phyloP scores from a whole-genome alignment of 2,329 filamentous ascomycete species.

The Metarhizium rileyi region DNA sequence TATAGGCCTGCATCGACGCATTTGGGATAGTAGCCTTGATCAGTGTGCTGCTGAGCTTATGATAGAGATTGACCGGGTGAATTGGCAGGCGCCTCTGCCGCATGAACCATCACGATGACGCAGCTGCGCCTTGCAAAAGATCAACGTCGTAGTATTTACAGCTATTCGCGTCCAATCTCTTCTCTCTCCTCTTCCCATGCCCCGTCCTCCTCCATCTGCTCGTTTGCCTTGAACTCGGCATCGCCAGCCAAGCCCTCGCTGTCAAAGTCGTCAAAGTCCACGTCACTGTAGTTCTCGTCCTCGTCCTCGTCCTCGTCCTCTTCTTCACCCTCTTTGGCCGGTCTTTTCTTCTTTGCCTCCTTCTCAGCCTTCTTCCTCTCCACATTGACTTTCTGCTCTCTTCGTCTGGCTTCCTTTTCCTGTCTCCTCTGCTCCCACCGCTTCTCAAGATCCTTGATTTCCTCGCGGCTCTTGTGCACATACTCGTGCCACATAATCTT shows the following conservation, averaged over 20 bases:
- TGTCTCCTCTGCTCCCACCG: constrained; percentile 68
- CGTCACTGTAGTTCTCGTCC: constrained; percentile 33
- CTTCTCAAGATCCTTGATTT: constrained; percentile 70
- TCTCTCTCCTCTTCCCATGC: constrained; percentile 44
- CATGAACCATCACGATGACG: too few relatives aligned
- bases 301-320: constrained; percentile 31
- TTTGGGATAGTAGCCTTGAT: constrained; percentile 8
- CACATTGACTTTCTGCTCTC: constrained; percentile 81
- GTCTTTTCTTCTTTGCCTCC: constrained; percentile 29
- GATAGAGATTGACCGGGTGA: not conserved
- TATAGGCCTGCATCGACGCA: constrained; percentile 26
- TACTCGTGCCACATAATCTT: constrained; percentile 98
- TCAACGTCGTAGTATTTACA: not conserved
- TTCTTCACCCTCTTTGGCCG: constrained; percentile 27
- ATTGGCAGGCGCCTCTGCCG: too few relatives aligned
- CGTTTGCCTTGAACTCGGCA: constrained; percentile 38
- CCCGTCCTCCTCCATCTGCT: constrained; percentile 37
- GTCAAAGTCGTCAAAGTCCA: constrained; percentile 40
- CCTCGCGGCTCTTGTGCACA: constrained; percentile 71
- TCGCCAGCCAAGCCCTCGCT: constrained; percentile 41
- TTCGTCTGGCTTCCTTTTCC: constrained; percentile 74
- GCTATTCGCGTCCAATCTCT: constrained; percentile 2
- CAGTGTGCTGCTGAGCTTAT: constrained; percentile 14
- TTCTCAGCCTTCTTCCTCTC: constrained; percentile 63
- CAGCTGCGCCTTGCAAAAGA: too few relatives aligned